A percentile compares a stretch with the other conserved stretches of the same genome.
These are phyloP conservation scores for Cryptococcus floricola DNA, from an alignment of 1,284 basidiomycete genomes.

Conservation along the genomic window DNA sequence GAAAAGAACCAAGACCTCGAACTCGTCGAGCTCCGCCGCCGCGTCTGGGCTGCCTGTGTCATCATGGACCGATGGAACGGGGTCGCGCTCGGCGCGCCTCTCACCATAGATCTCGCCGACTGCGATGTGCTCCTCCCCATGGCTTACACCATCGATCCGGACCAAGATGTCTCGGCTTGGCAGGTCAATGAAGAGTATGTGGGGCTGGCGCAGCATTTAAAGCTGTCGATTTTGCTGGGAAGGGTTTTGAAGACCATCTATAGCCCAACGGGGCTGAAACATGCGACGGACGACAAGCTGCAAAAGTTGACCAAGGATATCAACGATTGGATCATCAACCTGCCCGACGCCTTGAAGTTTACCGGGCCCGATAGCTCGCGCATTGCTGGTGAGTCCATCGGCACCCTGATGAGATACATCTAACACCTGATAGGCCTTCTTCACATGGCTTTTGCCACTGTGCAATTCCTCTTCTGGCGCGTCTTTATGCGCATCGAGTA, in stretches of 20 bases:
- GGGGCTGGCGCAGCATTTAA: slow-evolving; percentile 64
- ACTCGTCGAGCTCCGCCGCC: slow-evolving; percentile 71
- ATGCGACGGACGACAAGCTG: slow-evolving; percentile 73
- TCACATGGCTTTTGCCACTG: slow-evolving; percentile 77
- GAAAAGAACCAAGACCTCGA: slow-evolving; percentile 36
- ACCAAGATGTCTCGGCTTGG: slow-evolving; percentile 59
- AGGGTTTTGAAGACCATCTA: slow-evolving; percentile 79
- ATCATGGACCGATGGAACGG: slow-evolving; percentile 79
- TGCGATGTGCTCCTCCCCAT: slow-evolving; percentile 85
- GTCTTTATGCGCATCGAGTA: slow-evolving; percentile 94
- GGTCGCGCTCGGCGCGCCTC: slow-evolving; percentile 52
- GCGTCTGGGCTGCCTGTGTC: slow-evolving; percentile 86
- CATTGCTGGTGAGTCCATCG: slow-evolving; percentile 43
- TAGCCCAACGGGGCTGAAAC: slow-evolving; percentile 78
- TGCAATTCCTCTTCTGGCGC: slow-evolving; percentile 72
- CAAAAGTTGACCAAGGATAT: slow-evolving; percentile 67
- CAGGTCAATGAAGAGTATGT: slow-evolving; percentile 27
- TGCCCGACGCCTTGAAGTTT: slow-evolving; percentile 73
- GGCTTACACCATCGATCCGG: slow-evolving; percentile 55
- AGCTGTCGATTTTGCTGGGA: slow-evolving; percentile 79
- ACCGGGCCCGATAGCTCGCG: slow-evolving; percentile 59
- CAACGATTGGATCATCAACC: slow-evolving; percentile 66
- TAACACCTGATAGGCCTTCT: slow-evolving; percentile 61
- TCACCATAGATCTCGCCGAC: slow-evolving; percentile 87
- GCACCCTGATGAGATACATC: not conserved